Evolutionary conservation across 2,329 filamentous ascomycete genomes (phyloP), one percentile per base, ranked within the genome.

Genomic region (Colletotrichum abscissum): DNA sequence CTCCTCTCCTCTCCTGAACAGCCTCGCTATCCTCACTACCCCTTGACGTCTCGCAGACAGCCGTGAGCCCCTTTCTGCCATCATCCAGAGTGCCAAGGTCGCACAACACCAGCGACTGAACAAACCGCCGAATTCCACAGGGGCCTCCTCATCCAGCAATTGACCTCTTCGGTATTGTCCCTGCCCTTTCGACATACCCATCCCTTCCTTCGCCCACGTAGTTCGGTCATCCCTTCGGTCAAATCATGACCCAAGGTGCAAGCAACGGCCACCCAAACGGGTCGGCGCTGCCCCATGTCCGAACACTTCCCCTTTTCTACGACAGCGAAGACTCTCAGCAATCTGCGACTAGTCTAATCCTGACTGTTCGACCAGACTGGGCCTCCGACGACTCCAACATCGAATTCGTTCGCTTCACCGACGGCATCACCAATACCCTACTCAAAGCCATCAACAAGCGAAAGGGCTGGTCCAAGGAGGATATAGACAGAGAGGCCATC

Each of bases 401-500:
- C 78, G 92, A 97, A 79, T 94, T 98, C 80, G 89, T 95, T 77
- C 92, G 94, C 76, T 99, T 98, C 86, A 99, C 95, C 52, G 97
- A 99, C 80, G 97, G 97, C 80, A 99, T 98, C 85, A 99, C 97
- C 77, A 99, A 99, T 84, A 98, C 95, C 63, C 86, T 96, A 62
- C 87, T 95, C 75, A 95, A 95, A 82, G 92, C 92, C n/a, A 84
- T 93, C 80, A 94, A 94, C 81, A 89, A 87, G 76, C 87, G 87
- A 30, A 82, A 86, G 1, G 94, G 93, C 63, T 87, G 93, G 76
- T 92, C 94, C 63, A 90, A 93, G 78, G 91, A 95, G 66, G 89
- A 95, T 78, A 88, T 96, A 76, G 95, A 98, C 83, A 89, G 89
- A 74, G 94, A 97, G 76, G 94, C 97, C 42, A 91, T 98, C 77